Evolutionary conservation across 768 basidiomycete species (phyloP).

Genomic region (Psilocybe sp.): DNA sequence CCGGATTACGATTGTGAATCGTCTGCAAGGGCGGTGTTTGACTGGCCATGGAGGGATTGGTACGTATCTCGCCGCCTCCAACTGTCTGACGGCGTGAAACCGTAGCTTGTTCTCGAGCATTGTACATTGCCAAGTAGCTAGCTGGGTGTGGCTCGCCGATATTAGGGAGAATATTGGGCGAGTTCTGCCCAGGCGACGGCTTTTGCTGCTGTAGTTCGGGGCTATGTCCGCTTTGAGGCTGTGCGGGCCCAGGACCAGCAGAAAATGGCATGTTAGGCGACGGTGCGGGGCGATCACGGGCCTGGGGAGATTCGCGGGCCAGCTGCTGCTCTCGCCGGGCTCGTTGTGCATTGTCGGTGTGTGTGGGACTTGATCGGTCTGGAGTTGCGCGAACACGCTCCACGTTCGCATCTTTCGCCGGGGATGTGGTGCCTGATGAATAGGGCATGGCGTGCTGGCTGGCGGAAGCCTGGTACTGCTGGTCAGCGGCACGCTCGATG

Average conservation of each 20-base stretch:
- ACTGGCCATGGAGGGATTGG: conserved; percentile 34
- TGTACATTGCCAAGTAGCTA: conserved; percentile 43
- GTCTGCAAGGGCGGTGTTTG: conserved; percentile 58
- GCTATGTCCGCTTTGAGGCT: conserved; percentile 30
- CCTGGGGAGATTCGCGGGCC: conserved; percentile 45
- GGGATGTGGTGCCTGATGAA: conserved; percentile 34
- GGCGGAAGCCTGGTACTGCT: conserved; percentile 39
- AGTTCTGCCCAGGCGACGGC: conserved; percentile 46
- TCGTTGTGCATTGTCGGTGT: conserved; percentile 38
- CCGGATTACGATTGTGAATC: conserved; percentile 56
- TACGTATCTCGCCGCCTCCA: conserved; percentile 23
- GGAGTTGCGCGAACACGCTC: conserved; percentile 50
- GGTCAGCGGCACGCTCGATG: conserved; percentile 69
- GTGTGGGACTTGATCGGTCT: conserved; percentile 57
- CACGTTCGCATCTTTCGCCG: conserved; percentile 49
- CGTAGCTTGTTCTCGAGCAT: conserved; percentile 42
- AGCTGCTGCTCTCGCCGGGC: conserved; percentile 38
- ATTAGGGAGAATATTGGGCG: conserved; percentile 41
- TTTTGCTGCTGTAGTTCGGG: conserved; percentile 46
- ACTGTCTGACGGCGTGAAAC: conserved; percentile 22
- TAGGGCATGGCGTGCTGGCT: conserved; percentile 28
- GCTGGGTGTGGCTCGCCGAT: conserved; percentile 37
- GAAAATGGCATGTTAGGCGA: conserved; percentile 31
- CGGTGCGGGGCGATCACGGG: conserved; percentile 40
- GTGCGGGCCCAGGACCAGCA: conserved; percentile 31